These are phyloP conservation scores for Geotrichum histeridarum DNA, from an alignment of 1,139 yeast species.

Conservation along the genomic window DNA sequence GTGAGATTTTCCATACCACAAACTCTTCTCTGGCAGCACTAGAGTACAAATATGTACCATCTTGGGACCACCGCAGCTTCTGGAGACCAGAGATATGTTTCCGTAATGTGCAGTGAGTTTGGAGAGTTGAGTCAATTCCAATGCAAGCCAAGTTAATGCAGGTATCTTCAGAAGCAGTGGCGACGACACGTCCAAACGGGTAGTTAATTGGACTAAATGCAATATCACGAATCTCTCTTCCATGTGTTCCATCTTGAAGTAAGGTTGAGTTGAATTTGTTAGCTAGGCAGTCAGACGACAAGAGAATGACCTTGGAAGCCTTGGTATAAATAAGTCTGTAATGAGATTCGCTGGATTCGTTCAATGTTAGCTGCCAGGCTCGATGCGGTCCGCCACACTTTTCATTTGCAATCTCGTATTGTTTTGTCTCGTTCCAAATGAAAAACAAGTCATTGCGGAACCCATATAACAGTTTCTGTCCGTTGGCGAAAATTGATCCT, in stretches of 20 bases:
- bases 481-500: slow-evolving; percentile 50
- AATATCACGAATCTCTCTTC: slow-evolving; percentile 59
- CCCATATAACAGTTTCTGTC: slow-evolving; percentile 63
- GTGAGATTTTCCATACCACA: slow-evolving; percentile 62
- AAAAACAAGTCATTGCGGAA: slow-evolving; percentile 76
- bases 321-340: slow-evolving; percentile 51
- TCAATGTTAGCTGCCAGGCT: slow-evolving; percentile 56
- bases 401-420: slow-evolving; percentile 62
- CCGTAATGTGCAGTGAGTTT: slow-evolving; percentile 58
- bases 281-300: slow-evolving; percentile 18
- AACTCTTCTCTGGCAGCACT: slow-evolving; percentile 92
- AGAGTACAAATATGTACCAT: slow-evolving; percentile 50
- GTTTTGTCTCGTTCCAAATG: slow-evolving; percentile 76
- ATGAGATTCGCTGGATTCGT: slow-evolving; percentile 22
- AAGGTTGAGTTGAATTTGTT: slow-evolving; percentile 32
- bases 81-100: slow-evolving; percentile 88
- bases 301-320: slow-evolving; percentile 34
- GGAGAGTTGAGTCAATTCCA: slow-evolving; percentile 40
- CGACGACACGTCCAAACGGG: slow-evolving; percentile 35
- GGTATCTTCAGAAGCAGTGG: slow-evolving; percentile 89
- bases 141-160: slow-evolving; percentile 57
- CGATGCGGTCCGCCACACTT: slow-evolving; percentile 93
- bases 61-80: slow-evolving; percentile 54
- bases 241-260: slow-evolving; percentile 67
- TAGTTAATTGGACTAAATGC: slow-evolving; percentile 30